These are phyloP conservation scores for Orbilia oligospora DNA, from an alignment of 2,329 filamentous ascomycete species.

Conservation along the genomic window DNA sequence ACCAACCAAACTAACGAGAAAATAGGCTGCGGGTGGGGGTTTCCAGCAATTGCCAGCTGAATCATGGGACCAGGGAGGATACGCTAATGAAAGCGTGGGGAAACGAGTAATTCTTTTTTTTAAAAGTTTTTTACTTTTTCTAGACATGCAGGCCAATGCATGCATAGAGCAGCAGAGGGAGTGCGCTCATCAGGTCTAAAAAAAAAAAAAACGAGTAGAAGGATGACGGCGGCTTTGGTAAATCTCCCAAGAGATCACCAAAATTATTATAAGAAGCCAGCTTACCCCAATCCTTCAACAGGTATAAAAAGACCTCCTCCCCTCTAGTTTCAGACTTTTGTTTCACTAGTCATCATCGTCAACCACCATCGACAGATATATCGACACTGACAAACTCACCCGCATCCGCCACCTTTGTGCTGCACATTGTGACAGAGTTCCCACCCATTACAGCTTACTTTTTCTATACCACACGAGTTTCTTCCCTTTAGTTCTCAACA, in stretches of 20 bases:
- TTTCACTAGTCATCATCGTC: conserved; percentile 55
- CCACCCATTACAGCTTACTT: conserved; percentile 20
- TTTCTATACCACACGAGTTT: conserved; percentile 18
- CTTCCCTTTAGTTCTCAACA: conserved; percentile 25
- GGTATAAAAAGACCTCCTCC: conserved; percentile 50
- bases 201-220: conserved; percentile 41
- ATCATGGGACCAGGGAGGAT: conserved; percentile 59
- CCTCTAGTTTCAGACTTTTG: conserved; percentile 49
- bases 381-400: conserved; percentile 26
- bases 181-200: conserved; percentile 49
- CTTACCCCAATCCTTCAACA: conserved; percentile 31
- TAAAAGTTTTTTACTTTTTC: conserved; percentile 55
- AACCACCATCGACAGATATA: conserved; percentile 40
- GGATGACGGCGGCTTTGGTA: conserved; percentile 58
- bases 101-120: conserved; percentile 57
- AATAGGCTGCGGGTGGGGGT: conserved; percentile 59
- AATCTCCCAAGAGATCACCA: conserved; percentile 56
- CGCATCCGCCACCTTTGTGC: conserved; percentile 24
- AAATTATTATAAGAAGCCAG: conserved; percentile 35
- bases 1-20: conserved; percentile 58
- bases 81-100: conserved; percentile 58
- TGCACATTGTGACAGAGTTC: conserved; percentile 14
- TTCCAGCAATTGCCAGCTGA: conserved; percentile 57
- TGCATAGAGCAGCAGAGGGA: conserved; percentile 52
- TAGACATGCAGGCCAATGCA: conserved; percentile 58